Conservation (phyloP, 768 basidiomycete species). For the Termitomyces sp. region DNA sequence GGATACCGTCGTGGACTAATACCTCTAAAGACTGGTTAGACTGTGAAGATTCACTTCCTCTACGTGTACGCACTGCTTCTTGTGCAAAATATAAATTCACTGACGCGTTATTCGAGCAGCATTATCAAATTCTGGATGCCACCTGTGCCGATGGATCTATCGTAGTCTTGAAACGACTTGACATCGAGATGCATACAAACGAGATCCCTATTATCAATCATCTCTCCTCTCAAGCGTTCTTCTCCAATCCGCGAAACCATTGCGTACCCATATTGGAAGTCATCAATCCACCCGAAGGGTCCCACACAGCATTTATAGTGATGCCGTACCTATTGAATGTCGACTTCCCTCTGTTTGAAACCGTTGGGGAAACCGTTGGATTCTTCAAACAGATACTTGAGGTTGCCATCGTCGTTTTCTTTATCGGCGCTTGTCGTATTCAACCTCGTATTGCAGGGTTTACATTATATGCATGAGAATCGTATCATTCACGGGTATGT, state of each 20-base stretch:
- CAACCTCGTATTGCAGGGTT: slow-evolving; percentile 15
- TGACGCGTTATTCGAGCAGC: not conserved
- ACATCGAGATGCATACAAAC: slow-evolving; percentile 11
- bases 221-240: slow-evolving; percentile 13
- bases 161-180: too few species aligned
- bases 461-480: slow-evolving; percentile 30
- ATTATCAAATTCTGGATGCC: slow-evolving; percentile 20
- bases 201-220: slow-evolving; percentile 26
- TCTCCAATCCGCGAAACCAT: too few species aligned
- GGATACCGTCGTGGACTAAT: too few species aligned
- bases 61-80: not conserved
- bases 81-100: too few species aligned
- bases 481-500: slow-evolving; percentile 27
- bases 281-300: too few species aligned
- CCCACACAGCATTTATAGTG: slow-evolving; percentile 18
- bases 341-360: slow-evolving; percentile 17
- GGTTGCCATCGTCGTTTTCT: slow-evolving; percentile 17
- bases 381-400: slow-evolving; percentile 31
- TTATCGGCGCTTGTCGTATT: not conserved
- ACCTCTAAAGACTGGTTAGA: not conserved
- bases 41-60: not conserved
- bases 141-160: slow-evolving; percentile 23
- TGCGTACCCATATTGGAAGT: too few species aligned
- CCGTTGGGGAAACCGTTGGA: too few species aligned
- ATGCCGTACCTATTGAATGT: slow-evolving; percentile 19